Percentiles rank a stretch among this genome's conserved stretches.
Conservation (phyloP, 495 filamentous ascomycete species). For the Trichoderma parareesei region DNA sequence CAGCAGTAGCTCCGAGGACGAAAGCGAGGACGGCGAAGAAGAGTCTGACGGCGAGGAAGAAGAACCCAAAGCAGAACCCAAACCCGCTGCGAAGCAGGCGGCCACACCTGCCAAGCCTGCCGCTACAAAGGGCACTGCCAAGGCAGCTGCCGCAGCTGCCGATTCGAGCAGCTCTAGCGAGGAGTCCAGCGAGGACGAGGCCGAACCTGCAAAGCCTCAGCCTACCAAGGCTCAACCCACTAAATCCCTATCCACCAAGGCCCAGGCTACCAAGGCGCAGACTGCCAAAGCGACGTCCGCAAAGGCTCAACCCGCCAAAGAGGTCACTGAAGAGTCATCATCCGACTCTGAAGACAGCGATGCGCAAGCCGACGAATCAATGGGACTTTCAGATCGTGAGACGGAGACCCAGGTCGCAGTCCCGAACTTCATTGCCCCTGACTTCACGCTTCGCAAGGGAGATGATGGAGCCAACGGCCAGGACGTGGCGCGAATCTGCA, state of each 20-base stretch:
- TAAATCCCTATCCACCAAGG: constrained; percentile 9
- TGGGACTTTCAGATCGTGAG: constrained; percentile 15
- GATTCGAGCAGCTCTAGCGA: constrained; percentile 13
- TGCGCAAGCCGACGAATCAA: constrained; percentile 4
- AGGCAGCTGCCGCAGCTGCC: constrained; percentile 1
- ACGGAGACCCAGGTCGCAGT: constrained; percentile 11
- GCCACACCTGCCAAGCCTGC: not conserved
- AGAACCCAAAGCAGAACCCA: constrained; percentile 10
- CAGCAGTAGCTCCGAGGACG: constrained; percentile 10
- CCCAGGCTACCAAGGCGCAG: not conserved
- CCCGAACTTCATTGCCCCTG: constrained; percentile 18
- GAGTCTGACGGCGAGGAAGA: not conserved
- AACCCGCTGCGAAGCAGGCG: not conserved
- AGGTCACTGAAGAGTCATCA: constrained; percentile 7
- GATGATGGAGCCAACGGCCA: constrained; percentile 26
- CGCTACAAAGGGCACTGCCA: not conserved
- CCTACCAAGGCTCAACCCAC: constrained; percentile 8
- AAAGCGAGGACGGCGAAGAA: constrained; percentile 8
- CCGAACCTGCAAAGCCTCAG: constrained; percentile 12
- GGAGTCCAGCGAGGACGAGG: constrained; percentile 8
- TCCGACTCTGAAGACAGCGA: constrained; percentile 16
- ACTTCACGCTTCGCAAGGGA: constrained; percentile 27
- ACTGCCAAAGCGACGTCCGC: not conserved
- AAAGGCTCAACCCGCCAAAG: not conserved
- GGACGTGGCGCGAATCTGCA: constrained; percentile 29